Percentiles rank a stretch among this genome's conserved stretches.
phyloP scores from a whole-genome alignment of 805 yeast genomes.

The Candida incommunis region DNA sequence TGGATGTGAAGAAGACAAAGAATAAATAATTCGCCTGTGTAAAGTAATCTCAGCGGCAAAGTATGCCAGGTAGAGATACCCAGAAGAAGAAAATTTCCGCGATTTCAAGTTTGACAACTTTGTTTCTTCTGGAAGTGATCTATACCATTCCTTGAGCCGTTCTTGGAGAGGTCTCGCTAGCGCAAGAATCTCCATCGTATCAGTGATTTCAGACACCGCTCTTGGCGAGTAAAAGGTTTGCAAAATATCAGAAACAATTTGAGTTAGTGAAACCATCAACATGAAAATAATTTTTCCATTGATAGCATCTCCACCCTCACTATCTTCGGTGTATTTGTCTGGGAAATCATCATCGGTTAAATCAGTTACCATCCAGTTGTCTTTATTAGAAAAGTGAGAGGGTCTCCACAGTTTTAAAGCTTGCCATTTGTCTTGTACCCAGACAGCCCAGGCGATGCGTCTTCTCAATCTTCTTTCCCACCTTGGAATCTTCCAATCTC shows the following conservation, averaged over 20 bases:
- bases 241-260: neutral
- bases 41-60: conserved; percentile 81
- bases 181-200: conserved; percentile 44
- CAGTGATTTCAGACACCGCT: neutral
- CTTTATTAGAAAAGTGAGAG: conserved; percentile 70
- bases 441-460: conserved; percentile 92
- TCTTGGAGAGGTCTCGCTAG: conserved; percentile 45
- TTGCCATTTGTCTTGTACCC: conserved; percentile 84
- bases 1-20: neutral
- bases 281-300: neutral
- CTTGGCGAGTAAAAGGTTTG: neutral
- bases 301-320: neutral
- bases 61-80: conserved; percentile 56
- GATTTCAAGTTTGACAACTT: neutral
- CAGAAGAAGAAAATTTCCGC: conserved; percentile 38
- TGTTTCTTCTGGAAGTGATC: conserved; percentile 19
- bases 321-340: neutral
- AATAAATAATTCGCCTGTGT: conserved; percentile 34
- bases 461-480: conserved; percentile 90
- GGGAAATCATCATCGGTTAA: conserved; percentile 1
- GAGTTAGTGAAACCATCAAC: neutral
- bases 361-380: conserved; percentile 62
- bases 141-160: conserved; percentile 22
- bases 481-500: conserved; percentile 79
- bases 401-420: conserved; percentile 43